These are phyloP conservation scores for Pseudopithomyces maydicus DNA, from an alignment of 2,329 filamentous ascomycete genomes.

Conservation along the genomic window DNA sequence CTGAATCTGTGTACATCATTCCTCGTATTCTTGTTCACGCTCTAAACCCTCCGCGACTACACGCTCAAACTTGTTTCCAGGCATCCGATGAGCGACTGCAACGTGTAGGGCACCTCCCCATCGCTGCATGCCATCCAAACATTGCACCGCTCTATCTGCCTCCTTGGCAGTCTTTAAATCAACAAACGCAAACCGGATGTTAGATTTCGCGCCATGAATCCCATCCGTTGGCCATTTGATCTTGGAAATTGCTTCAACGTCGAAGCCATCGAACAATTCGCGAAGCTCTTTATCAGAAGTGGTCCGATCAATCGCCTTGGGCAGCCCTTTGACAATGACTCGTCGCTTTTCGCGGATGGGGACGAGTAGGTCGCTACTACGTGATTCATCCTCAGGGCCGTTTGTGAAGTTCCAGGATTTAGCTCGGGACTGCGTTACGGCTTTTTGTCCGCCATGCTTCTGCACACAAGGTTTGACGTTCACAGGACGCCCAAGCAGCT, in stretches of 20 bases:
- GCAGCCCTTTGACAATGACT: constrained; percentile 55
- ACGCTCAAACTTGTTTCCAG: not conserved
- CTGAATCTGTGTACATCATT: not conserved
- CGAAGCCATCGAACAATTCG: constrained; percentile 51
- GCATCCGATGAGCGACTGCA: not conserved
- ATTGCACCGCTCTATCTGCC: constrained; percentile 22
- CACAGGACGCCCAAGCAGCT: constrained; percentile 63
- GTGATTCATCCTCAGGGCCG: not conserved
- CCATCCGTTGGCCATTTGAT: constrained; percentile 32
- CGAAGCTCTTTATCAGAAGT: constrained; percentile 50
- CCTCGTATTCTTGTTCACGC: not conserved
- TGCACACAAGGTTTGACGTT: constrained; percentile 58
- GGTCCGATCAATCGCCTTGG: constrained; percentile 49
- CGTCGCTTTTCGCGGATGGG: constrained; percentile 46
- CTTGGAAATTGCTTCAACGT: constrained; percentile 55
- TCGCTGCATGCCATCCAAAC: constrained; percentile 22
- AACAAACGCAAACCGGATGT: constrained; percentile 37
- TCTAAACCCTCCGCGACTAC: not conserved
- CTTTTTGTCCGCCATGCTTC: not conserved
- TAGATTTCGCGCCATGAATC: constrained; percentile 8
- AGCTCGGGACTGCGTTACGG: not conserved
- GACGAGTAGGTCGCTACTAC: not conserved
- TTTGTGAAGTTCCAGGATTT: not conserved
- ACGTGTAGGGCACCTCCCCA: not conserved
- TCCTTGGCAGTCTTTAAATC: constrained; percentile 30